Evolutionary conservation across 371 early-diverging fungal species (phyloP).

Genomic region (Mortierella sp.): DNA sequence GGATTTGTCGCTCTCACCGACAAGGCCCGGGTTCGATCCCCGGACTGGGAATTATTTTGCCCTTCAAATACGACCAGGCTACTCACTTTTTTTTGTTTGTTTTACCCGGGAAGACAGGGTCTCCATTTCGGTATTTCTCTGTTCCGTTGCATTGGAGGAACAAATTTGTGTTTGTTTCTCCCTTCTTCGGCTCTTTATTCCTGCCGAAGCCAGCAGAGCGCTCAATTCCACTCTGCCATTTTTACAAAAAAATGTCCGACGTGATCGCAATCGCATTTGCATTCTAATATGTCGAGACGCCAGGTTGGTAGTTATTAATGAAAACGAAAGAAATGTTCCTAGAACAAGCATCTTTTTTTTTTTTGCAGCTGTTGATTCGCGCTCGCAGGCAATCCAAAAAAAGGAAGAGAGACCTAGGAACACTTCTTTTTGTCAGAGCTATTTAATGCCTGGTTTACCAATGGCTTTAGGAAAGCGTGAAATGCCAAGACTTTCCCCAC

Average conservation of each 20-base stretch:
- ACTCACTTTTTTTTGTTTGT: background rate
- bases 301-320: background rate
- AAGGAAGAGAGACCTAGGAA: no score
- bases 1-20: slow-evolving; percentile 62
- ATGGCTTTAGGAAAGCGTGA: background rate
- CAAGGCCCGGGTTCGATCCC: slow-evolving; percentile 61
- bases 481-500: no score
- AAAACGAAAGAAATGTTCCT: no score
- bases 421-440: background rate
- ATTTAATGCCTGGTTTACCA: background rate
- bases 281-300: background rate
- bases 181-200: background rate
- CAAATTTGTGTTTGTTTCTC: background rate
- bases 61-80: no score
- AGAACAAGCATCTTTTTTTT: no score
- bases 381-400: no score
- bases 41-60: slow-evolving; percentile 57
- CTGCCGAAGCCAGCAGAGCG: background rate
- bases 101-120: background rate
- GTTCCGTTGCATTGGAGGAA: background rate
- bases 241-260: no score
- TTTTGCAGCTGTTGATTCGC: no score
- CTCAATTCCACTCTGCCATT: no score
- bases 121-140: background rate
- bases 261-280: no score